phyloP scores from a whole-genome alignment of 2,329 filamentous ascomycete genomes.

The Sporothrix euskadiensis region DNA sequence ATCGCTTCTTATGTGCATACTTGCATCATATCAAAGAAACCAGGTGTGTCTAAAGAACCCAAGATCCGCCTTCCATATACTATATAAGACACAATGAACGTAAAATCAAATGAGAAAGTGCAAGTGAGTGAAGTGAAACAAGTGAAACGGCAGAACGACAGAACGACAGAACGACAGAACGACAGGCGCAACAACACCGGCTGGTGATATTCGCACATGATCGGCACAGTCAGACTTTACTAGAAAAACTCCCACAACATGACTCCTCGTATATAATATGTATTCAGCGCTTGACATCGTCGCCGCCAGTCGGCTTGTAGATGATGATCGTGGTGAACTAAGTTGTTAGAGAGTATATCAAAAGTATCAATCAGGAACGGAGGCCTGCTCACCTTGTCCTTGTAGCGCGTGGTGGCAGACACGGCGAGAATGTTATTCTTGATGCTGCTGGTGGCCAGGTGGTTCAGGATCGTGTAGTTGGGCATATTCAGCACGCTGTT shows the following conservation, averaged over 20 bases:
- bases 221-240: not conserved
- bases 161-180: not conserved
- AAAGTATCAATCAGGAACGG: too few species aligned
- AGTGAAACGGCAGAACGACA: too few species aligned
- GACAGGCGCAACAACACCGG: not conserved
- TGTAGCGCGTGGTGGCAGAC: conserved; percentile 95
- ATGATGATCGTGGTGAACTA: conserved; percentile 97
- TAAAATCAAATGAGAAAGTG: not conserved
- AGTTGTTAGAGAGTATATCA: not conserved
- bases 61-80: conserved; percentile 13
- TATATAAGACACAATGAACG: not conserved
- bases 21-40: not conserved
- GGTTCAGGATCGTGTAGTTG: conserved; percentile 95
- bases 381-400: conserved; percentile 69
- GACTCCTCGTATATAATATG: not conserved
- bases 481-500: conserved; percentile 96
- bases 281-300: conserved; percentile 43
- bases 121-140: not conserved
- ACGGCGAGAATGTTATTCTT: conserved; percentile 95
- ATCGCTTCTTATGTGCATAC: not conserved
- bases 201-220: not conserved
- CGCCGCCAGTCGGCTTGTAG: conserved; percentile 81
- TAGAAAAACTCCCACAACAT: not conserved
- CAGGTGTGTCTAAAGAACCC: not conserved
- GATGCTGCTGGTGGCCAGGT: conserved; percentile 95